Evolutionary conservation across 2,329 filamentous ascomycete genomes (phyloP).

Genomic region (Dactylonectria estremocensis): DNA sequence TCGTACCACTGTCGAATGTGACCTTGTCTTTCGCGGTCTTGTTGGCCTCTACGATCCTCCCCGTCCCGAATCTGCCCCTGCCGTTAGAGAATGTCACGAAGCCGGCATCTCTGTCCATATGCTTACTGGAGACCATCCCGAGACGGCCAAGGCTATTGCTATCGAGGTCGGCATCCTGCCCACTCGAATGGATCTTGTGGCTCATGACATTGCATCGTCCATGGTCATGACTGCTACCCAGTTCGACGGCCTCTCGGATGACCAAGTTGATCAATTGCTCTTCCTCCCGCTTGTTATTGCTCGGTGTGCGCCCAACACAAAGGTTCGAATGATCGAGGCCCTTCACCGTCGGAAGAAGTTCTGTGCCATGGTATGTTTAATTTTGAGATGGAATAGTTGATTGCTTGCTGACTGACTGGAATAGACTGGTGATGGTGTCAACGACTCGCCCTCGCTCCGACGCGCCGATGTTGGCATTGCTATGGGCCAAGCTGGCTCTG

Average conservation of each 20-base stretch:
- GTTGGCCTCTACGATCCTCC: conserved; percentile 83
- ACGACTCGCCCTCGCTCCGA: conserved; percentile 80
- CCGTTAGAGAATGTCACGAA: conserved; percentile 70
- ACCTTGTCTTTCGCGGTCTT: conserved; percentile 77
- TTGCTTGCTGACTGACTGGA: conserved; percentile 29
- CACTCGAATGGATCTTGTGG: conserved; percentile 64
- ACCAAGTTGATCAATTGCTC: conserved; percentile 74
- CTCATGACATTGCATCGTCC: conserved; percentile 68
- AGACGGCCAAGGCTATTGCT: conserved; percentile 76
- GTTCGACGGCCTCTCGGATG: conserved; percentile 76
- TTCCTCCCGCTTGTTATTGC: conserved; percentile 78
- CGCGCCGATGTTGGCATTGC: conserved; percentile 80
- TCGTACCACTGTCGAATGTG: conserved; percentile 72
- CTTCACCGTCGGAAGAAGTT: conserved; percentile 76
- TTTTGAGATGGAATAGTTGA: neutral
- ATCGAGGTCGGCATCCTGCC: conserved; percentile 75
- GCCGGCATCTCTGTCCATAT: conserved; percentile 78
- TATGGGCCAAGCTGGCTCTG: conserved; percentile 74
- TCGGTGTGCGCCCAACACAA: conserved; percentile 79
- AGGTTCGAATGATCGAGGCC: conserved; percentile 82
- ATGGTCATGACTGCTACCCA: conserved; percentile 78
- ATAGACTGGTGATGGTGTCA: conserved; percentile 79
- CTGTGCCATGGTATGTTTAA: conserved; percentile 71
- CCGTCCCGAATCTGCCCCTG: conserved; percentile 74
- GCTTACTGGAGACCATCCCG: conserved; percentile 79